These are phyloP conservation scores for Leptosphaerulina australis DNA, from an alignment of 2,329 filamentous ascomycete genomes.

Conservation along the genomic window DNA sequence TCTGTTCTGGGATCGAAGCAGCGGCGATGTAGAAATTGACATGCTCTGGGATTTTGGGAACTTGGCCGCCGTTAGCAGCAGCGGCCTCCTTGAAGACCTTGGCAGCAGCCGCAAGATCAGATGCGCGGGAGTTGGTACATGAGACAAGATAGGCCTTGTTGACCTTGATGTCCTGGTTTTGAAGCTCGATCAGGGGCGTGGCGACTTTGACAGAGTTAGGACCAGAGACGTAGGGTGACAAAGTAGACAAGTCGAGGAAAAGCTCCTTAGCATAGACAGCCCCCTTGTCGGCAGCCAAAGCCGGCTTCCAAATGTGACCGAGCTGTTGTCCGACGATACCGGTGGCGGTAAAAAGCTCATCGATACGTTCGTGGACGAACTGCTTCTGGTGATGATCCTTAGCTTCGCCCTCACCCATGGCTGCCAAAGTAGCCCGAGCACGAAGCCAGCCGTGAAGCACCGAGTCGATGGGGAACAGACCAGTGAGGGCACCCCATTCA, in stretches of 20 bases:
- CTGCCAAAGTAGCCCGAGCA: conserved; percentile 74
- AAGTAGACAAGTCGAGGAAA: conserved; percentile 79
- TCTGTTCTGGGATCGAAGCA: conserved; percentile 78
- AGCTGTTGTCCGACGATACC: conserved; percentile 45
- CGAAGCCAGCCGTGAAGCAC: conserved; percentile 75
- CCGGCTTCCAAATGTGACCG: conserved; percentile 58
- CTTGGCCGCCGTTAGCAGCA: conserved; percentile 61
- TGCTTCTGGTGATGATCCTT: conserved; percentile 59
- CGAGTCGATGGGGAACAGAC: conserved; percentile 80
- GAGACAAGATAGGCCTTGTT: conserved; percentile 87
- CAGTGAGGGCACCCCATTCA: conserved; percentile 77
- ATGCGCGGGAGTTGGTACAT: conserved; percentile 85
- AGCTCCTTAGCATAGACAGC: conserved; percentile 84
- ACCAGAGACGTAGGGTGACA: conserved; percentile 83
- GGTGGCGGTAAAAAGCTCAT: conserved; percentile 66
- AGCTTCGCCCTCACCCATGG: conserved; percentile 61
- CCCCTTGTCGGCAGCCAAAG: conserved; percentile 72
- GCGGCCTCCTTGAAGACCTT: conserved; percentile 83
- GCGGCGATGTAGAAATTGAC: conserved; percentile 91
- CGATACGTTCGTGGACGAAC: conserved; percentile 74
- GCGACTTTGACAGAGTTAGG: conserved; percentile 91
- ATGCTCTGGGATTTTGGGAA: conserved; percentile 72
- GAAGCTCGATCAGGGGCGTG: conserved; percentile 76
- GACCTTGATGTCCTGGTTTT: conserved; percentile 73
- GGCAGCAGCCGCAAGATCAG: conserved; percentile 81